phyloP scores from a whole-genome alignment of 1,284 basidiomycete genomes.

The Tylopilus sp. region DNA sequence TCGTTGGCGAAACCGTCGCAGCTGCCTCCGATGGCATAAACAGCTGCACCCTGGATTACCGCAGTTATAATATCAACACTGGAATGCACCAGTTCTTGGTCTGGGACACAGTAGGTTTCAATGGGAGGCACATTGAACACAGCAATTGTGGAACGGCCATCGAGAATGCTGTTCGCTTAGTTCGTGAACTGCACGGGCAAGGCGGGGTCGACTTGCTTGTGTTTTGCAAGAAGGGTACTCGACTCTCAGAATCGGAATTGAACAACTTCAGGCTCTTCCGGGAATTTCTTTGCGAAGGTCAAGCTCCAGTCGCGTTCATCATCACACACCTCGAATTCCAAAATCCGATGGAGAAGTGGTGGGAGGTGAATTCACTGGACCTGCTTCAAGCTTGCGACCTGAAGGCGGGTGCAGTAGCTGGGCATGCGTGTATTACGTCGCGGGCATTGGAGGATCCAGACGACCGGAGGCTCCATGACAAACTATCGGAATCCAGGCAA shows the following conservation, averaged over 20 bases:
- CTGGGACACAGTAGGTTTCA: conserved; percentile 38
- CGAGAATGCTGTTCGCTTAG: conserved; percentile 33
- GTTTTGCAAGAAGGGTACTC: conserved; percentile 33
- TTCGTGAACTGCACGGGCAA: conserved; percentile 27
- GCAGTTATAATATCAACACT: conserved; percentile 19
- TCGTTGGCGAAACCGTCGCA: conserved; percentile 18
- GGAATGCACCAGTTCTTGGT: conserved; percentile 24
- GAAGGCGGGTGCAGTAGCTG: conserved; percentile 16
- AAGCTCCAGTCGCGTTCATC: conserved; percentile 39
- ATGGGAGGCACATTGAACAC: conserved; percentile 11
- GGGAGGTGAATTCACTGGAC: conserved; percentile 17
- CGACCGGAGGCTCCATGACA: conserved; percentile 7
- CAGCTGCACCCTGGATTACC: conserved; percentile 25
- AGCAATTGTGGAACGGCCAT: conserved; percentile 28
- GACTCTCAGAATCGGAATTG: conserved; percentile 28
- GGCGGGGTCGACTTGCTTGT: conserved; percentile 39
- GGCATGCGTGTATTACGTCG: conserved; percentile 32
- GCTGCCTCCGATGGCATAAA: conserved; percentile 11
- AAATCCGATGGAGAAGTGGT: conserved; percentile 29
- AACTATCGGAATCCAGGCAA: conserved; percentile 14
- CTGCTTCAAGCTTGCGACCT: conserved; percentile 14
- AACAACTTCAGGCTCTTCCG: conserved; percentile 36
- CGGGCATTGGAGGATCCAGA: background rate
- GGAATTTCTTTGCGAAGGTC: conserved; percentile 33
- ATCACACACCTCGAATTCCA: conserved; percentile 38